Evolutionary conservation across 257 asterid species (phyloP), one percentile per base, ranked within the genome.

Genomic region (Solanum paucissectum): DNA sequence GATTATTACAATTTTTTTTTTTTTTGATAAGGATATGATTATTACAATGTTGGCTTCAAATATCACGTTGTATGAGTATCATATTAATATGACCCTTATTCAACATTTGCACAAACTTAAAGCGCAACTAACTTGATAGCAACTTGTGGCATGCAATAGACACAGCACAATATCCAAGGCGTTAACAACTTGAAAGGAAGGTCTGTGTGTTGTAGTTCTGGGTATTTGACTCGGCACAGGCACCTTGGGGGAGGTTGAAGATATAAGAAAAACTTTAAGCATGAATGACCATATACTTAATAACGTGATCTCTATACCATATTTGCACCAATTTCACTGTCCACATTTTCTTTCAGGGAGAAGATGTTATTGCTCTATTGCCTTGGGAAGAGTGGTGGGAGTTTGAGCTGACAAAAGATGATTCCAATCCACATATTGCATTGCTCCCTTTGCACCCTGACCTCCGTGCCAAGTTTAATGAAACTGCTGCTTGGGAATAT

Each of bases 381-480:
- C 93, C 98, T 60, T 96, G 99, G 99, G 98, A 96, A n/a, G 98
- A 95, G 13, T 94, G 99, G 98, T 95, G 99, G 99, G 91, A 94
- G 37, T 92, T 89, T 44, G 98, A 96, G 95, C 90, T 94, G 91
- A 92, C 93, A 60, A 95, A 94, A 87, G 98, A 96, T 85, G 93
- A 94, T 49, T 88, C 98, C 14, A 94, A 95, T 92, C 99, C 99
- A 1, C 98, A 96, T 76, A 95, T 95, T 87, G 98, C 98, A 2
- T 90, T 95, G 87, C 98, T 96, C 83, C 98, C 99, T 86, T 87
- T 96, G 89, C 98, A 89, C 88, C 94, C 95, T 64, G 96, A 95
- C 60, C 89, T 96, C 66, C 92, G 95, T 74, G 95, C 98, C 74
- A 95, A 90, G 93, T 96, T 96, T 91, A 94, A 96, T 9, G 95